Conservation (phyloP, 306 rosid species). For the Medicago ruthenica region DNA sequence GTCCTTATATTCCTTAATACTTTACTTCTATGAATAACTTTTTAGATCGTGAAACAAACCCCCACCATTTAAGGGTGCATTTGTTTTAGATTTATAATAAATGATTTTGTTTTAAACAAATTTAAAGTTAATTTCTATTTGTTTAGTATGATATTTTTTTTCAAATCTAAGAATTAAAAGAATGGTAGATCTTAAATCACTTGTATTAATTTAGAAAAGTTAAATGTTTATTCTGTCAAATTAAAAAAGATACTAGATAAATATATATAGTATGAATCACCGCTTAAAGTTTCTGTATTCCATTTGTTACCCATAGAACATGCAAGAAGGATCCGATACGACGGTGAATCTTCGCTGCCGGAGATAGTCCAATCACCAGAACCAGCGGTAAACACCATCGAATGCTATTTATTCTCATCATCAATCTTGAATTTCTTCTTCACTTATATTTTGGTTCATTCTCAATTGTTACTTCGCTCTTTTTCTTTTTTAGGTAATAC, state of each 20-base stretch:
- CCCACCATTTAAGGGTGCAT: too few species aligned
- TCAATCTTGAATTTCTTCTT: neutral
- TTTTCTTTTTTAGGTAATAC: neutral
- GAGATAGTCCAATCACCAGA: neutral
- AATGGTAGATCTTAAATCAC: too few species aligned
- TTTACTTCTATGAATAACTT: too few species aligned
- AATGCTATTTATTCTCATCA: neutral
- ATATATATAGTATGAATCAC: neutral
- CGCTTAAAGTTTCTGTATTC: neutral
- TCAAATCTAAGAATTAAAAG: too few species aligned
- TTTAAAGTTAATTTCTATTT: too few species aligned
- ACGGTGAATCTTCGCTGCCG: neutral
- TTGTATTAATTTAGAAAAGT: too few species aligned
- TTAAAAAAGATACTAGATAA: too few species aligned
- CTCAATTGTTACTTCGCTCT: neutral
- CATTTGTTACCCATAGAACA: neutral
- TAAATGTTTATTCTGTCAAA: neutral
- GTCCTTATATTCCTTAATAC: too few species aligned
- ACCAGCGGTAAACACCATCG: neutral
- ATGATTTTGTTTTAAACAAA: too few species aligned
- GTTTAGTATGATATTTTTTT: too few species aligned
- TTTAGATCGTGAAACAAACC: too few species aligned
- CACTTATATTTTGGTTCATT: neutral
- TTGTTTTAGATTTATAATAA: too few species aligned
- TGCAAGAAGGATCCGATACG: neutral